phyloP scores from a whole-genome alignment of 2,329 filamentous ascomycete species.

The Aspergillus piperis region DNA sequence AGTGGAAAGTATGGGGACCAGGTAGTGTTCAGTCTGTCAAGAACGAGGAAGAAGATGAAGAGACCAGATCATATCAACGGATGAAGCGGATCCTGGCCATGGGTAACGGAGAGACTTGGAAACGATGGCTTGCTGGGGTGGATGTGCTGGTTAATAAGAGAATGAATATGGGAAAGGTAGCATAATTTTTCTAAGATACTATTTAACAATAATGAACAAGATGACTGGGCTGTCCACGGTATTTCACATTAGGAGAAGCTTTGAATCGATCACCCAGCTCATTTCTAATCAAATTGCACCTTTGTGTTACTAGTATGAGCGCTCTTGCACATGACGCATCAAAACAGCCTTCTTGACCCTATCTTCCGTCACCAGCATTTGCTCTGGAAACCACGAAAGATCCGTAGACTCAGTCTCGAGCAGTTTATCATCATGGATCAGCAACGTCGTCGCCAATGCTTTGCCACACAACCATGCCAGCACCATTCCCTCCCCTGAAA shows the following conservation, averaged over 20 bases:
- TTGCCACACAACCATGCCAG: slow-evolving; percentile 34
- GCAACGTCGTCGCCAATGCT: slow-evolving; percentile 30
- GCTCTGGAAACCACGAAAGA: slow-evolving; percentile 33
- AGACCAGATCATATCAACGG: slow-evolving; percentile 20
- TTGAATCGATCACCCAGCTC: too few species aligned
- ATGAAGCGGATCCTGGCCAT: slow-evolving; percentile 24
- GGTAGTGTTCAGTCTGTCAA: slow-evolving; percentile 17
- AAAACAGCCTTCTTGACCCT: slow-evolving; percentile 22
- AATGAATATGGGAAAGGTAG: slow-evolving; percentile 19
- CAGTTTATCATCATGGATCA: slow-evolving; percentile 18
- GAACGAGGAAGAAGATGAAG: slow-evolving; percentile 25
- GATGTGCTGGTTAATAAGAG: slow-evolving; percentile 27
- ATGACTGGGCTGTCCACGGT: too few species aligned
- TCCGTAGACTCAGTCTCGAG: slow-evolving; percentile 8
- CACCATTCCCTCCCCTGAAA: slow-evolving; percentile 37
- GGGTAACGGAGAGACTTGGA: slow-evolving; percentile 22
- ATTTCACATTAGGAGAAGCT: too few species aligned
- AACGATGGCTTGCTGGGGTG: slow-evolving; percentile 22
- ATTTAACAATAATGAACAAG: too few species aligned
- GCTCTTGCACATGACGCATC: not conserved
- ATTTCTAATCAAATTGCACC: too few species aligned
- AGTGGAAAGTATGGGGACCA: slow-evolving; percentile 31
- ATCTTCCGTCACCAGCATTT: slow-evolving; percentile 30
- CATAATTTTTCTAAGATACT: not conserved
- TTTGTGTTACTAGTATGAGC: not conserved